Conservation (phyloP, 768 basidiomycete genomes). For the Termitomyces sp. region DNA sequence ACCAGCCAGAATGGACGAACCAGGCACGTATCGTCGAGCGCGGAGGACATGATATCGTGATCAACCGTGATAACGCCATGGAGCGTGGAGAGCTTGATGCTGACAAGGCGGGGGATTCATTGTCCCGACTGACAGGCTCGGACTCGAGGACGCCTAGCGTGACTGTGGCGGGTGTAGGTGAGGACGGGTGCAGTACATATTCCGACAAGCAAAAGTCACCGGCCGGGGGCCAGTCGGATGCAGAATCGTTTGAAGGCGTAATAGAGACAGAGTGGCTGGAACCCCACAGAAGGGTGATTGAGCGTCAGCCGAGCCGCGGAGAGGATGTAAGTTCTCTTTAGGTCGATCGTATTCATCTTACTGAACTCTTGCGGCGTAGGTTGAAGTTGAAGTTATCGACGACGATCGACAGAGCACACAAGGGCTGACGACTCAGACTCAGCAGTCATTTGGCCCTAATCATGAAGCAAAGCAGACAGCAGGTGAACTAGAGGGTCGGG, state of each 20-base stretch:
- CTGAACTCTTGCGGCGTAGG: conserved; percentile 28
- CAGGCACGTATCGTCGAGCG: conserved; percentile 67
- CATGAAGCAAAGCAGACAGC: conserved; percentile 7
- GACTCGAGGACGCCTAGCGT: conserved; percentile 13
- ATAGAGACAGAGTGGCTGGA: conserved; percentile 61
- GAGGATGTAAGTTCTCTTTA: conserved; percentile 51
- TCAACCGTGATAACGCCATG: conserved; percentile 72
- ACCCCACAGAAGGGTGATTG: conserved; percentile 61
- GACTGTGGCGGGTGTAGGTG: conserved; percentile 4
- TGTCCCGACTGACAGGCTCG: conserved; percentile 3
- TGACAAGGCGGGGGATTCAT: conserved; percentile 7
- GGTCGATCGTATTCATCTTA: not conserved
- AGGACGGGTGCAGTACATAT: conserved; percentile 12
- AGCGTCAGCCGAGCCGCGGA: conserved; percentile 50
- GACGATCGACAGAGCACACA: conserved; percentile 20
- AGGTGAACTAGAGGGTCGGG: conserved; percentile 4
- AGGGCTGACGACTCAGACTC: conserved; percentile 8
- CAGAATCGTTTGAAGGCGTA: conserved; percentile 40
- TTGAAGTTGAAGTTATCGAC: conserved; percentile 60
- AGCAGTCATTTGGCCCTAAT: conserved; percentile 8
- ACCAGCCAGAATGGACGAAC: conserved; percentile 74
- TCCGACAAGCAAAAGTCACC: conserved; percentile 7
- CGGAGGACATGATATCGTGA: conserved; percentile 66
- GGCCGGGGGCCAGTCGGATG: conserved; percentile 21
- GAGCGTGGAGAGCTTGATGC: conserved; percentile 28